These are phyloP conservation scores for Protomyces pachydermus DNA, from an alignment of 1,139 yeast species.

Conservation along the genomic window DNA sequence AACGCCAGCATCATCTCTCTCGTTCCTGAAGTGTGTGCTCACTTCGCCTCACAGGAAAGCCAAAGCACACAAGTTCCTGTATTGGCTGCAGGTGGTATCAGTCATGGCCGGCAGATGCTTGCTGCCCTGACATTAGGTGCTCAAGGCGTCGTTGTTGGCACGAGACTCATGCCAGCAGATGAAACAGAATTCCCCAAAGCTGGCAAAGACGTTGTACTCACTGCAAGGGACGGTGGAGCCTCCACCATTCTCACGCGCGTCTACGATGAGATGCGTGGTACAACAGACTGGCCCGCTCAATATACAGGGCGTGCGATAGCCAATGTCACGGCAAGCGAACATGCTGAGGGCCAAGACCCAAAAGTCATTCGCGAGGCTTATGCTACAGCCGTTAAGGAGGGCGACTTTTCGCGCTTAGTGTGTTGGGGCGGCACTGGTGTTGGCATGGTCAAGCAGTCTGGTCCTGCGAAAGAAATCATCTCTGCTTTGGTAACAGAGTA, in stretches of 20 bases:
- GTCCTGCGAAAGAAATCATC: conserved; percentile 29
- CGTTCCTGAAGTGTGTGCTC: conserved; percentile 38
- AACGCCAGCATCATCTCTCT: conserved; percentile 31
- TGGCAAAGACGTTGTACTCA: conserved; percentile 20
- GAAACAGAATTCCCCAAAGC: conserved; percentile 26
- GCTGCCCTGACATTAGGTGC: conserved; percentile 44
- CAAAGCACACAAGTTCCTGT: conserved; percentile 35
- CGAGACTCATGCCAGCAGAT: conserved; percentile 26
- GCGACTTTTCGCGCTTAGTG: conserved; percentile 28
- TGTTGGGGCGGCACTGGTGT: conserved; percentile 32
- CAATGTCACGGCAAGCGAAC: conserved; percentile 27
- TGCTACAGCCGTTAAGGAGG: conserved; percentile 16
- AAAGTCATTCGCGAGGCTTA: conserved; percentile 11
- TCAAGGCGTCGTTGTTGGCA: conserved; percentile 32
- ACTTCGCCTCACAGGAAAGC: conserved; percentile 36
- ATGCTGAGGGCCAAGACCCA: conserved; percentile 8
- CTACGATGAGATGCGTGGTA: conserved; percentile 29
- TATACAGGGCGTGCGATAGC: conserved; percentile 30
- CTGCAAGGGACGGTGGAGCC: conserved; percentile 28
- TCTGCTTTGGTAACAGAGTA: conserved; percentile 17
- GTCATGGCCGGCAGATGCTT: conserved; percentile 38
- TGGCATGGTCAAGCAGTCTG: conserved; percentile 27
- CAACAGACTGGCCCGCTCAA: conserved; percentile 30
- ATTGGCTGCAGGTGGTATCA: conserved; percentile 50
- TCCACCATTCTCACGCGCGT: conserved; percentile 29